These are phyloP conservation scores for Clavispora fructus DNA, from an alignment of 805 yeast species.

Conservation along the genomic window DNA sequence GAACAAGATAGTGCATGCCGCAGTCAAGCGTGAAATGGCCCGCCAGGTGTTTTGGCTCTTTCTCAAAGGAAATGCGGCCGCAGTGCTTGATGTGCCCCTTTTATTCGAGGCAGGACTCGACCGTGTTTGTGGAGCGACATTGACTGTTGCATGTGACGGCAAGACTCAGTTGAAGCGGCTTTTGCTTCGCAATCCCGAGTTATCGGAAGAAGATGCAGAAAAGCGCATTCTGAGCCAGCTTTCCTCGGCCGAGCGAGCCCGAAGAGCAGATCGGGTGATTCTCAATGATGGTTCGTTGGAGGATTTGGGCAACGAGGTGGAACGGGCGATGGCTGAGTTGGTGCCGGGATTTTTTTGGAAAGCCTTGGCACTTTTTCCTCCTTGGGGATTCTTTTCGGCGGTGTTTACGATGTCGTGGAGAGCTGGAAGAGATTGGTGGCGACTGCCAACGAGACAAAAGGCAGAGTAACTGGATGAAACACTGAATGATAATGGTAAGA, in stretches of 20 bases:
- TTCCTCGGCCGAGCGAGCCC: constrained; percentile 52
- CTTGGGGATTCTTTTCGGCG: constrained; percentile 24
- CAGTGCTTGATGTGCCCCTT: constrained; percentile 84
- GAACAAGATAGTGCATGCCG: constrained; percentile 84
- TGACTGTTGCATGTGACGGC: constrained; percentile 62
- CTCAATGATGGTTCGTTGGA: constrained; percentile 46
- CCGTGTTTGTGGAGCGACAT: constrained; percentile 59
- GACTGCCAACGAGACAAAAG: not conserved
- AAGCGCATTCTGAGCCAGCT: constrained; percentile 76
- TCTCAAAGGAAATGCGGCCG: constrained; percentile 51
- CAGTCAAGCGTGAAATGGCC: constrained; percentile 64
- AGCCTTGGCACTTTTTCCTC: constrained; percentile 35
- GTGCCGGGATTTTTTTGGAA: constrained; percentile 23
- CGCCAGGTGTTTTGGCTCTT: constrained; percentile 54
- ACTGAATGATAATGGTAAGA: too few species aligned
- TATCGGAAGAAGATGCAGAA: constrained; percentile 60
- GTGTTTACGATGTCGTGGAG: constrained; percentile 4
- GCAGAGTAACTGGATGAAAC: not conserved
- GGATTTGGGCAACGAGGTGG: constrained; percentile 19
- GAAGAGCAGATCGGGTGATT: constrained; percentile 60
- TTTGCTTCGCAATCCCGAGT: constrained; percentile 58
- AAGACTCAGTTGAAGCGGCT: constrained; percentile 62
- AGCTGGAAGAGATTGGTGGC: constrained; percentile 1
- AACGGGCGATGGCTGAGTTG: constrained; percentile 19
- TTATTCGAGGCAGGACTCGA: constrained; percentile 77